These are phyloP conservation scores for Trichophyton mentagrophytes DNA, from an alignment of 2,329 filamentous ascomycete species.

Conservation along the genomic window DNA sequence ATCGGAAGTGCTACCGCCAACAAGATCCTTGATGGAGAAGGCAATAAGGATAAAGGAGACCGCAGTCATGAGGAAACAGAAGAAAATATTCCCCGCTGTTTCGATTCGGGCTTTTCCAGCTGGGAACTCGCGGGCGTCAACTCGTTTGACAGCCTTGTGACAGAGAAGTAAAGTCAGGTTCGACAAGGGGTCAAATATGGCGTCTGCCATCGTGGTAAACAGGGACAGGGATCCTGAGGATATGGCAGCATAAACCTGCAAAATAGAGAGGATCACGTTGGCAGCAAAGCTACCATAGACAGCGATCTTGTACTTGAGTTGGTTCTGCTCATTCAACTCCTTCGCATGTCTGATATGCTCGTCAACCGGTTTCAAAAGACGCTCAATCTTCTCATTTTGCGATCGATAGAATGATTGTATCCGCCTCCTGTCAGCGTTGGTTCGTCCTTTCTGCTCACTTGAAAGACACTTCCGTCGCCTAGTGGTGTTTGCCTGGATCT, in stretches of 20 bases:
- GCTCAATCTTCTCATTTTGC: constrained; percentile 89
- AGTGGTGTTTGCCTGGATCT: constrained; percentile 63
- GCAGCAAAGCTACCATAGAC: constrained; percentile 59
- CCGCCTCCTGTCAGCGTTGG: constrained; percentile 33
- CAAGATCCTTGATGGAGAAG: constrained; percentile 63
- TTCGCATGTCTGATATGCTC: constrained; percentile 74
- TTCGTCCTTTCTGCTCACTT: constrained; percentile 15
- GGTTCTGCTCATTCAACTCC: constrained; percentile 68
- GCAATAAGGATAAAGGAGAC: constrained; percentile 89
- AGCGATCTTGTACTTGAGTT: constrained; percentile 51
- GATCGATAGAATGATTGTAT: constrained; percentile 73
- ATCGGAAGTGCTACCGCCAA: constrained; percentile 33
- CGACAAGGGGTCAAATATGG: constrained; percentile 82
- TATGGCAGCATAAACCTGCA: constrained; percentile 82
- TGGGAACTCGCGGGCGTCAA: constrained; percentile 76
- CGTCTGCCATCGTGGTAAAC: constrained; percentile 95
- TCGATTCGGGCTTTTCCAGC: constrained; percentile 89
- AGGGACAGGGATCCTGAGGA: constrained; percentile 83
- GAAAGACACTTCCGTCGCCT: constrained; percentile 43
- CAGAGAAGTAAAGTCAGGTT: constrained; percentile 79
- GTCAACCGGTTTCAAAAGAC: constrained; percentile 81
- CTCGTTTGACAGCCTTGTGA: constrained; percentile 73
- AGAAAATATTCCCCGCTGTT: constrained; percentile 88
- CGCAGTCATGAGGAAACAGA: constrained; percentile 89
- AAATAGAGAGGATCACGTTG: constrained; percentile 62